These are phyloP conservation scores for Corymbia citriodora DNA, from an alignment of 441 rosid species.

Conservation along the genomic window DNA sequence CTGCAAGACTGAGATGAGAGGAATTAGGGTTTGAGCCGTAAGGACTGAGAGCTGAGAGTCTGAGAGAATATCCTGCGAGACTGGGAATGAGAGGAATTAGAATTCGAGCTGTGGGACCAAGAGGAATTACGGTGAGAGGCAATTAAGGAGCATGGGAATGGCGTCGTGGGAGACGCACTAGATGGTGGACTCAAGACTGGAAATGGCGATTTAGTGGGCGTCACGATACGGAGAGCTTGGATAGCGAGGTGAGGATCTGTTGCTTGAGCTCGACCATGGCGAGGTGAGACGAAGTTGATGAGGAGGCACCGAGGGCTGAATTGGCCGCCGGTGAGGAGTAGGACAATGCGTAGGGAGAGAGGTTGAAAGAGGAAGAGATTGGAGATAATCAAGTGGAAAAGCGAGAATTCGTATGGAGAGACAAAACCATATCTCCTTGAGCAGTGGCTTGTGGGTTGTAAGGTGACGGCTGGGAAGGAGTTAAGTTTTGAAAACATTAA, in stretches of 20 bases:
- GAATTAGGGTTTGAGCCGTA: not conserved
- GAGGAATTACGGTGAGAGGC: conserved; percentile 26
- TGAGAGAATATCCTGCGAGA: not conserved
- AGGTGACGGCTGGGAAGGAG: not conserved
- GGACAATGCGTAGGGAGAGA: not conserved
- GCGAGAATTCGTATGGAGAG: not conserved
- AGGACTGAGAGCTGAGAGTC: not conserved
- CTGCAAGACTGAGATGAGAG: not conserved
- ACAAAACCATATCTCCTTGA: not conserved
- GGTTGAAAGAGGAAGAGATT: not conserved
- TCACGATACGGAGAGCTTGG: conserved; percentile 84
- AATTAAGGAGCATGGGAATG: conserved; percentile 79
- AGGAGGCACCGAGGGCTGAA: conserved; percentile 15
- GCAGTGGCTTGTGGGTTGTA: not conserved
- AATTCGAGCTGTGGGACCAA: too few relatives aligned
- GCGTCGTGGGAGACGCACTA: conserved; percentile 58
- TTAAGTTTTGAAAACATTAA: not conserved
- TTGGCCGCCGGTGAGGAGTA: not conserved
- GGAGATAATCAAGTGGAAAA: not conserved
- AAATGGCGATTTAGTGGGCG: conserved; percentile 28
- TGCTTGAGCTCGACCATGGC: conserved; percentile 96
- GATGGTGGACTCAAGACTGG: conserved; percentile 33
- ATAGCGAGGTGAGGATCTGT: conserved; percentile 60
- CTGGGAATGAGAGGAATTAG: too few relatives aligned
- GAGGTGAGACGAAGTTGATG: conserved; percentile 63